A percentile compares a stretch with the other conserved stretches of the same genome.
Conservation (phyloP, 202 grass and related monocot genomes). For the Eragrostis tef region DNA sequence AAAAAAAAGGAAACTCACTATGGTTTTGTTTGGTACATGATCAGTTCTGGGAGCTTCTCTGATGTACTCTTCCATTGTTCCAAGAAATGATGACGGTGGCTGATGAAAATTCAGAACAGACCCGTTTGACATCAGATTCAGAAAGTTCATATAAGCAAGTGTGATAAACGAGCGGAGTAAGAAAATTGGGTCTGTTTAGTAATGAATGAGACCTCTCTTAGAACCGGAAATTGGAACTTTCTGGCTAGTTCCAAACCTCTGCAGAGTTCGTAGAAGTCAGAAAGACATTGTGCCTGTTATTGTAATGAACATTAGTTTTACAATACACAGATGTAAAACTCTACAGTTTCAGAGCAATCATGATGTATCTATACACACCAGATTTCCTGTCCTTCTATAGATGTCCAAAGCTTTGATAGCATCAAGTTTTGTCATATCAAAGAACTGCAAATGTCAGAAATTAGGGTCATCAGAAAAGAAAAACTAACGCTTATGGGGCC, state of each 20-base stretch:
- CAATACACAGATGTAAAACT: not conserved
- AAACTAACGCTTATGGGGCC: not conserved
- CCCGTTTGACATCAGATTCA: slow-evolving; percentile 12
- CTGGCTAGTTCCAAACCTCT: slow-evolving; percentile 76
- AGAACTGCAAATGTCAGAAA: slow-evolving; percentile 62
- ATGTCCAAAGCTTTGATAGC: slow-evolving; percentile 77
- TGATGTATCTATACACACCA: slow-evolving; percentile 48
- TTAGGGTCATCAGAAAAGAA: not conserved
- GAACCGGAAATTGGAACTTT: slow-evolving; percentile 74
- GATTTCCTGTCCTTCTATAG: slow-evolving; percentile 73
- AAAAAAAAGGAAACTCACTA: slow-evolving; percentile 44
- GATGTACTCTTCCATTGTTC: slow-evolving; percentile 96
- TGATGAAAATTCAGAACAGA: slow-evolving; percentile 40
- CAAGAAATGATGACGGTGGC: slow-evolving; percentile 74
- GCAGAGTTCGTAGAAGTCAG: slow-evolving; percentile 81
- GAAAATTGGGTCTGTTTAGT: not conserved
- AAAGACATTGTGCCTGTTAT: slow-evolving; percentile 70
- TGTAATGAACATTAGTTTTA: slow-evolving; percentile 18
- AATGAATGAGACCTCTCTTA: slow-evolving; percentile 68
- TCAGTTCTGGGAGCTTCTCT: slow-evolving; percentile 72
- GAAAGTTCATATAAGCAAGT: not conserved
- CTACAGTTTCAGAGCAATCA: slow-evolving; percentile 4
- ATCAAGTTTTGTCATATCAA: slow-evolving; percentile 84
- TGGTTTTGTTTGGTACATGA: slow-evolving; percentile 55
- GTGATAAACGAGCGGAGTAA: not conserved